phyloP scores from a whole-genome alignment of 495 filamentous ascomycete species.

The Mytilinidion resinicola region DNA sequence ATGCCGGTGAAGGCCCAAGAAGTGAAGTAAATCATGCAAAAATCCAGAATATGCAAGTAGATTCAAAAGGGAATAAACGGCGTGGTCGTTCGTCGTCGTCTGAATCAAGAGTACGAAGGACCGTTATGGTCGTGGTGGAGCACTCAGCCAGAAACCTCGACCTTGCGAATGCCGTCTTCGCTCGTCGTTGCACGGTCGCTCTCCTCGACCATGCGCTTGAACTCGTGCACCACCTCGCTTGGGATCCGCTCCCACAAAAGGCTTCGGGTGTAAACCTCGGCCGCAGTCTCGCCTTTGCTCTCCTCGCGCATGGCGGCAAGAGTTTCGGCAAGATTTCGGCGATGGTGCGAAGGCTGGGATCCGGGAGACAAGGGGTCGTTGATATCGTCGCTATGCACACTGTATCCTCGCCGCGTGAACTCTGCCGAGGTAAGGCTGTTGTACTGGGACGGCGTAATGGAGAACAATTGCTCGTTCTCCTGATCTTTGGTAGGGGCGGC shows the following conservation, averaged over 20 bases:
- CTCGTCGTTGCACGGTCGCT: slow-evolving; percentile 21
- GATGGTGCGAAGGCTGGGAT: slow-evolving; percentile 26
- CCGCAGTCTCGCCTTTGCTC: slow-evolving; percentile 55
- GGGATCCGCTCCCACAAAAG: slow-evolving; percentile 94
- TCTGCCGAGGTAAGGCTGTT: slow-evolving; percentile 72
- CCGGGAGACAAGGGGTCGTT: slow-evolving; percentile 28
- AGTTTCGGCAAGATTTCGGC: slow-evolving; percentile 74
- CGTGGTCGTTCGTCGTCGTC: neutral
- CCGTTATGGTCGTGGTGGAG: neutral
- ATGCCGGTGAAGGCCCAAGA: neutral
- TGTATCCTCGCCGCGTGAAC: slow-evolving; percentile 51
- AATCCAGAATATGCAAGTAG: neutral
- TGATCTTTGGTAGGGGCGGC: slow-evolving; percentile 75
- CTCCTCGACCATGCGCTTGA: slow-evolving; percentile 72
- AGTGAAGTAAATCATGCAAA: neutral
- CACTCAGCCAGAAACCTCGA: slow-evolving; percentile 18
- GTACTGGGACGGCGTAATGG: slow-evolving; percentile 80
- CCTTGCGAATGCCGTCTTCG: slow-evolving; percentile 15
- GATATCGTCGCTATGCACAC: slow-evolving; percentile 42
- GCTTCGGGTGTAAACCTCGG: slow-evolving; percentile 86
- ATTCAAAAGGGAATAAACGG: slow-evolving; percentile 3
- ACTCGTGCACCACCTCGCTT: slow-evolving; percentile 83
- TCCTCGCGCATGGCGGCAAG: slow-evolving; percentile 69
- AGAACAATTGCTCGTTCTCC: slow-evolving; percentile 82
- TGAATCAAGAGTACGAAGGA: neutral